phyloP scores from a whole-genome alignment of 768 basidiomycete species.

The Guyanaporus albipodus region DNA sequence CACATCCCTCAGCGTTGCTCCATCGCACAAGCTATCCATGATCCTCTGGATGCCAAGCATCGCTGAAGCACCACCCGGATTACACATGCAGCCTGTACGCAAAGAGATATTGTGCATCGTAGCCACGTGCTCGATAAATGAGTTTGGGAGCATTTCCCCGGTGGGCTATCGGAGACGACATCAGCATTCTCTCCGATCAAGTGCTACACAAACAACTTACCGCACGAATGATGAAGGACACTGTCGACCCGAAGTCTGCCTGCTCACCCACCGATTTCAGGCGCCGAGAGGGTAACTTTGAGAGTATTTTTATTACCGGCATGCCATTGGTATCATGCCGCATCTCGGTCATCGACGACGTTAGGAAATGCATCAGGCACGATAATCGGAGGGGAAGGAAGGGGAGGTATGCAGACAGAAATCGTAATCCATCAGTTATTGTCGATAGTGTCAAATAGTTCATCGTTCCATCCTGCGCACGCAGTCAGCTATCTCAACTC shows the following conservation, averaged over 20 bases:
- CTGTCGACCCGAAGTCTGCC: conserved; percentile 60
- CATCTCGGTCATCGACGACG: conserved; percentile 50
- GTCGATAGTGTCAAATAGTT: conserved; percentile 76
- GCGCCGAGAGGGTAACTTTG: conserved; percentile 51
- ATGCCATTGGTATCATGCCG: conserved; percentile 57
- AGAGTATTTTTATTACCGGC: conserved; percentile 68
- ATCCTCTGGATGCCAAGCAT: conserved; percentile 61
- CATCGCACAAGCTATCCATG: conserved; percentile 58
- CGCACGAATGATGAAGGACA: conserved; percentile 59
- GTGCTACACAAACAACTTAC: conserved; percentile 38
- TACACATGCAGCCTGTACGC: conserved; percentile 86
- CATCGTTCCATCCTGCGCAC: conserved; percentile 72
- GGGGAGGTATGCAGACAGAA: conserved; percentile 74
- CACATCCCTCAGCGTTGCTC: conserved; percentile 59
- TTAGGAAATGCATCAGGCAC: conserved; percentile 60
- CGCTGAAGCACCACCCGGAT: conserved; percentile 76
- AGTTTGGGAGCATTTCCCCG: conserved; percentile 65
- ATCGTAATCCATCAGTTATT: conserved; percentile 73
- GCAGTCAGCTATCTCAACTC: conserved; percentile 3
- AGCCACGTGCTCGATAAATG: conserved; percentile 70
- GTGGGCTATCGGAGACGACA: conserved; percentile 42
- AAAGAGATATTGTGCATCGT: conserved; percentile 65
- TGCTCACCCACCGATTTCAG: conserved; percentile 60
- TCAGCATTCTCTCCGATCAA: conserved; percentile 5
- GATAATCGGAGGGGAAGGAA: conserved; percentile 75